Evolutionary conservation across 1,139 yeast species (phyloP).

Genomic region (Debaryomyces sp.): DNA sequence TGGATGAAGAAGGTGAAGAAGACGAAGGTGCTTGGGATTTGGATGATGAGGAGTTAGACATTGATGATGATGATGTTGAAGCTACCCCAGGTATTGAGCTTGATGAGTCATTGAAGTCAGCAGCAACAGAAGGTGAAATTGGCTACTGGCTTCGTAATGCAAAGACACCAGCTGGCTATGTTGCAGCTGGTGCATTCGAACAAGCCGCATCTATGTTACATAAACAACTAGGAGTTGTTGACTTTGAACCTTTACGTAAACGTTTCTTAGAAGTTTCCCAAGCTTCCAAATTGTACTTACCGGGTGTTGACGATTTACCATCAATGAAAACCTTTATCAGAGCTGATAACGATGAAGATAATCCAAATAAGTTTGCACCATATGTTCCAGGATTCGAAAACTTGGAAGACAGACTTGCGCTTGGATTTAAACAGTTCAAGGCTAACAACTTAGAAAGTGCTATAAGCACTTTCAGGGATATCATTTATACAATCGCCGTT

Average conservation of each 20-base stretch:
- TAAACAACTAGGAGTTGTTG: slow-evolving; percentile 83
- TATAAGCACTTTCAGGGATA: slow-evolving; percentile 73
- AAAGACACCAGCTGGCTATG: slow-evolving; percentile 87
- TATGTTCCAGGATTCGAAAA: slow-evolving; percentile 72
- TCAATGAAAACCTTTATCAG: slow-evolving; percentile 72
- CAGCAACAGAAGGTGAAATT: slow-evolving; percentile 59
- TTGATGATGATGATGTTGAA: slow-evolving; percentile 45
- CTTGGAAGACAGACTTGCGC: slow-evolving; percentile 65
- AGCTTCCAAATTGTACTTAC: slow-evolving; percentile 73
- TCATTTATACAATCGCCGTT: slow-evolving; percentile 75
- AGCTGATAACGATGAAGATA: slow-evolving; percentile 59
- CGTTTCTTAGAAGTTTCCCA: slow-evolving; percentile 85
- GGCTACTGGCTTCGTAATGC: slow-evolving; percentile 88
- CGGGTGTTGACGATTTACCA: slow-evolving; percentile 72
- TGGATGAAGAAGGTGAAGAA: slow-evolving; percentile 58
- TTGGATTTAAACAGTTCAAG: slow-evolving; percentile 82
- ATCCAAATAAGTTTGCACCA: slow-evolving; percentile 61
- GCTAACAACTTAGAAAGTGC: slow-evolving; percentile 84
- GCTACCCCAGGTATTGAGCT: slow-evolving; percentile 29
- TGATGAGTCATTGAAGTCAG: slow-evolving; percentile 14
- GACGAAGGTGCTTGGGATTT: slow-evolving; percentile 62
- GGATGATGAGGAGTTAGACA: slow-evolving; percentile 51
- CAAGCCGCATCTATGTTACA: slow-evolving; percentile 91
- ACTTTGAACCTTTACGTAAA: slow-evolving; percentile 83
- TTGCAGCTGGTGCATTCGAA: slow-evolving; percentile 96